Base-by-base conservation (phyloP, 1,284 basidiomycete species). In the Neonothopanus nambi region DNA sequence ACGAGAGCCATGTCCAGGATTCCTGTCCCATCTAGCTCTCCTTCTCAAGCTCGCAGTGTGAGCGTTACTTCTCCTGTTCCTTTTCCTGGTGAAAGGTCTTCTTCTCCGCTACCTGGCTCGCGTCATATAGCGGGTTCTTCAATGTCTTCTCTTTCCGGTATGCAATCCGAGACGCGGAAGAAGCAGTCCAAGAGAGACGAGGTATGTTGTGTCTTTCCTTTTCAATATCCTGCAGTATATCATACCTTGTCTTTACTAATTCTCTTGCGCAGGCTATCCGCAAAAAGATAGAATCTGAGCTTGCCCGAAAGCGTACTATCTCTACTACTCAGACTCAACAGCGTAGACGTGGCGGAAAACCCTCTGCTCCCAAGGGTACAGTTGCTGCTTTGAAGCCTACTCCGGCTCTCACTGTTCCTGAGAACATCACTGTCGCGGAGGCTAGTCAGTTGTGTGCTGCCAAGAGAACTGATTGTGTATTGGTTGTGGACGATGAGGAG, bases 401-500 rank as follows among this genome's bases (percentile, higher is more conserved):
- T 59, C 94, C 96, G 4, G 97, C 97, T 1, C 78, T 99, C 57
- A 99, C 97, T 13, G 97, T 99, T 6, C 97, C 97, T 0, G 94
- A 98, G 71, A 91, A 82, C 61, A 98, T 99, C 72, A 95, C 90
- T 57, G 96, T 99, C 43, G 87, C 96, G 4, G 97, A 99, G 71
- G 97, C 97, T 15, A 95, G 92, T 72, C 97, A 99, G 75, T 81
- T 99, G 20, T 99, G 97, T 70, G 97, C 95, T 1, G 97, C 97
- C 23, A 99, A 99, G 77, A 79, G 97, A 56, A 99, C 96, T 1
- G 97, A 99, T 70, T 99, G 97, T 69, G 97, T 99, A n/a, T 83
- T 99, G 37, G 97, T 99, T 51, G 97, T 99, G 20, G 97, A 99
- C 61, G 96, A 99, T 54, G 97, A 99, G 54, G 97, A 99, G 66